Base-by-base conservation (phyloP, 768 basidiomycete genomes). In the Russula compacta region DNA sequence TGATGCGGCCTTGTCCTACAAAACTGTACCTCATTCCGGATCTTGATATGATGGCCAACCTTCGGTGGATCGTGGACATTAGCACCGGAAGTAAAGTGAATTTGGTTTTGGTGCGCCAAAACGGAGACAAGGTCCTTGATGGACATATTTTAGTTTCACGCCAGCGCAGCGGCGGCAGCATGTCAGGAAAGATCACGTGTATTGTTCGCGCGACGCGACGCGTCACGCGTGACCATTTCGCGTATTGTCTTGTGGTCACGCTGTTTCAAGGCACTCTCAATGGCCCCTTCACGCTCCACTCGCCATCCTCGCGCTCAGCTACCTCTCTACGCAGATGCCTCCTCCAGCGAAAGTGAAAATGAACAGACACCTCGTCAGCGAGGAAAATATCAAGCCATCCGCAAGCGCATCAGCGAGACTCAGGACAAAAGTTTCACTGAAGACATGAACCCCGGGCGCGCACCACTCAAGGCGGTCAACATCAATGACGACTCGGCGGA, bases 401-500 rank as follows among this genome's bases (percentile, higher is more conserved):
- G 66, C 56, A 85, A 84, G 67, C 82, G 85, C 42, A 73, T 84
- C 58, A 85, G 85, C 72, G 87, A 89, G 62, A 75, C 72, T 38
- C 74, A 81, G 66, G 72, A 73, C 49, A 75, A 75, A 38, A 80
- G 78, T 54, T 71, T 76, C 58, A 77, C 79, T 58, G 76, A 75
- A 53, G 69, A 67, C 42, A 68, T 71, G 15, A 68, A 78, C 43
- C 48, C 70, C 4, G 72, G 74, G 43, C 69, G 72, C 33, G 63
- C 63, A 10, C 69, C 71, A 11, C 65, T 71, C 49, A 80, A 78
- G 68, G 75, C 73, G 21, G 76, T 77, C 53, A 78, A 74, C 64
- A 73, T 83, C 46, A 95, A 94, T 72, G 92, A 94, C 69, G 92
- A 94, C 73, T 81, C 80, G 3, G 91, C 91, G 0, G 92, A 95